A percentile compares a stretch with the other conserved stretches of the same genome.
phyloP scores from a whole-genome alignment of 352 stramenopile genomes.

The Globisporangium yorkense region DNA sequence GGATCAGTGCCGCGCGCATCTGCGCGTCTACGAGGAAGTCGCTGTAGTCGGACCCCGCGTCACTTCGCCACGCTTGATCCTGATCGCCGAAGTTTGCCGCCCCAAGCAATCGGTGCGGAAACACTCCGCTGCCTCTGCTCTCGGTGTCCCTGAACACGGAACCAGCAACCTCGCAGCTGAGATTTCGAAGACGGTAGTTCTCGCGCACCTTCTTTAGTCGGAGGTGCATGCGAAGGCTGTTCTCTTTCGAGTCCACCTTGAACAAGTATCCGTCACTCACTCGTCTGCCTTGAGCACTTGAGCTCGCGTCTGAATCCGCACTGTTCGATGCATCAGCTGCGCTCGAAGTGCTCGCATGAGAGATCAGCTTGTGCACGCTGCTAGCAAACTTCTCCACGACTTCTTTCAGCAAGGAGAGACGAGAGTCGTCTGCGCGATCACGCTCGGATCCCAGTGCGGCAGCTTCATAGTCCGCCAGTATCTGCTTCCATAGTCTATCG shows the following conservation, averaged over 20 bases:
- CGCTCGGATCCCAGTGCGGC: conserved; percentile 19
- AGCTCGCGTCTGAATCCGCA: neutral
- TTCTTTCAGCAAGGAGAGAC: conserved; percentile 56
- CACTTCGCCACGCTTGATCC: conserved; percentile 61
- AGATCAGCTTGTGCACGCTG: conserved; percentile 71
- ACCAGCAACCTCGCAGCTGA: conserved; percentile 54
- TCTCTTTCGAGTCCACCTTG: conserved; percentile 70
- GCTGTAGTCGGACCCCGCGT: conserved; percentile 70
- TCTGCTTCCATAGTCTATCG: conserved; percentile 52
- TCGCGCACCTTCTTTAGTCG: conserved; percentile 56
- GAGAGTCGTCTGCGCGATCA: conserved; percentile 30
- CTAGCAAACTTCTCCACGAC: conserved; percentile 71
- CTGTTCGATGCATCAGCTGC: neutral
- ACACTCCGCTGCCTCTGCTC: conserved; percentile 26
- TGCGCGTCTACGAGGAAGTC: conserved; percentile 74
- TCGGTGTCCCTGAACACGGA: conserved; percentile 44
- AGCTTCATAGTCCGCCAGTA: conserved; percentile 33
- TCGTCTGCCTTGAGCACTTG: neutral
- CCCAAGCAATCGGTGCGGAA: conserved; percentile 21
- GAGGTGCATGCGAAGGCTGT: conserved; percentile 70
- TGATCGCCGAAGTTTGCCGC: conserved; percentile 21
- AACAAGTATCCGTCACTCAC: conserved; percentile 27
- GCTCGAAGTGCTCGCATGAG: neutral
- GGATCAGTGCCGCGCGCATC: conserved; percentile 72
- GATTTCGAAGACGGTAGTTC: conserved; percentile 56